Conservation (phyloP, 2,329 filamentous ascomycete genomes). For the Calcarisporium arbuscula region DNA sequence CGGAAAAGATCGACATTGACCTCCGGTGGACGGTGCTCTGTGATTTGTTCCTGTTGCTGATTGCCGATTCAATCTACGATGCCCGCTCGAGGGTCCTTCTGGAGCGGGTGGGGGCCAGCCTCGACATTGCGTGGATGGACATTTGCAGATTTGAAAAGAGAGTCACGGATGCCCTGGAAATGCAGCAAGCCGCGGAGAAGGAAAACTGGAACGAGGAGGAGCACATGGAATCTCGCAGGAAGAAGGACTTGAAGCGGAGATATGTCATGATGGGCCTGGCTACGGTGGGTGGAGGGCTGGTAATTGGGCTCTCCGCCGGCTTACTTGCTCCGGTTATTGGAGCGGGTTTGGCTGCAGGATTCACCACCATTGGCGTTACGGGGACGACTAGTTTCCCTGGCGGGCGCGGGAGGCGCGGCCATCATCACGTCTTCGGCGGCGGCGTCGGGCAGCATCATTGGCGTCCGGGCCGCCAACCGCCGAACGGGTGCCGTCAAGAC, state of each 20-base stretch:
- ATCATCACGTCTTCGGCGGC: constrained; percentile 89
- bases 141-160: constrained; percentile 96
- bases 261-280: constrained; percentile 96
- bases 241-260: constrained; percentile 72
- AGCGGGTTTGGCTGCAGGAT: constrained; percentile 85
- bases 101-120: constrained; percentile 72
- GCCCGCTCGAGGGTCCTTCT: constrained; percentile 77
- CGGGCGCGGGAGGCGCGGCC: constrained; percentile 85
- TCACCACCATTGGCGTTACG: constrained; percentile 88
- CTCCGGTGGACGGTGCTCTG: constrained; percentile 95
- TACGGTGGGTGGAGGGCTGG: constrained; percentile 87
- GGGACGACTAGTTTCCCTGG: constrained; percentile 85
- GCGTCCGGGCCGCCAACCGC: constrained; percentile 75
- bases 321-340: constrained; percentile 90
- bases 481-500: constrained; percentile 89
- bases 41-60: constrained; percentile 90
- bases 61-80: constrained; percentile 93
- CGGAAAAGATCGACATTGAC: constrained; percentile 87
- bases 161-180: constrained; percentile 92
- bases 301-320: constrained; percentile 92
- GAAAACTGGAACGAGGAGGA: constrained; percentile 98
- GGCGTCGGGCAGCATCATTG: constrained; percentile 80
- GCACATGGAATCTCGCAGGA: constrained; percentile 81
- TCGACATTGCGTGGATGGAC: constrained; percentile 83
- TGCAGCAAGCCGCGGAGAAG: constrained; percentile 90